Evolutionary conservation across 352 stramenopile genomes (phyloP), one percentile per base, ranked within the genome.

Genomic region (Blastocystis hominis): DNA sequence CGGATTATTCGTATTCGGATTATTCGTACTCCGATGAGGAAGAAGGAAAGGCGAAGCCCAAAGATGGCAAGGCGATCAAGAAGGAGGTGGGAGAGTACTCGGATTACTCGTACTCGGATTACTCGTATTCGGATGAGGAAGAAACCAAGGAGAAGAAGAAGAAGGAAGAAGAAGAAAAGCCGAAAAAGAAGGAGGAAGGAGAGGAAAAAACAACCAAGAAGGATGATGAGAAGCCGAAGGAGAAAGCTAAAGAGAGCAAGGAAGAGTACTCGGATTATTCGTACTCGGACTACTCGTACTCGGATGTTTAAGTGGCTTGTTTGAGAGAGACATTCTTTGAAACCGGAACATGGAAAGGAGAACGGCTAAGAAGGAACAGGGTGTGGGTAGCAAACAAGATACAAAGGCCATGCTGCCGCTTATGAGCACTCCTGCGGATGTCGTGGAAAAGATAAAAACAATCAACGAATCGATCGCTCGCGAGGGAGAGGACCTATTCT

Each of bases 21-120:
- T 75, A 24, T n/a, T 24, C n/a, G 10, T 75, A 75, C 63, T 42
- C 10, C 7, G 63, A 75, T 36, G 56, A 66, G 56, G 56, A 66
- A 34, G 6, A 7, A 20, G n/a, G n/a, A 20, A 66, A 66, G 56
- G 56, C 7, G 17, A 66, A 66, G 56, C 7, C 7, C 6, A 20
- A 66, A 6, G n/a, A 66, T 7, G n/a, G n/a, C 6, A 20, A 66
- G 17, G 56, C 56, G 17, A 56, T 0, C 9, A 17, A 56, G 9
- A 56, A 20, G 9, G 17, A 56, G 50, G 62, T 55, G 64, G 40
- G 40, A 10, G 64, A 75, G 34, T 75, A 75, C n/a, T 55, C 36
- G 10, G 62, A 70, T 30, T 80, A 80, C 47, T 80, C 70, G 46
- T 80, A 80, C 53, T 80, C 70, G 44, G 70, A 80, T 64, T 80